Conservation (phyloP, 2,329 filamentous ascomycete species). For the Orbilia ellipsospora region DNA sequence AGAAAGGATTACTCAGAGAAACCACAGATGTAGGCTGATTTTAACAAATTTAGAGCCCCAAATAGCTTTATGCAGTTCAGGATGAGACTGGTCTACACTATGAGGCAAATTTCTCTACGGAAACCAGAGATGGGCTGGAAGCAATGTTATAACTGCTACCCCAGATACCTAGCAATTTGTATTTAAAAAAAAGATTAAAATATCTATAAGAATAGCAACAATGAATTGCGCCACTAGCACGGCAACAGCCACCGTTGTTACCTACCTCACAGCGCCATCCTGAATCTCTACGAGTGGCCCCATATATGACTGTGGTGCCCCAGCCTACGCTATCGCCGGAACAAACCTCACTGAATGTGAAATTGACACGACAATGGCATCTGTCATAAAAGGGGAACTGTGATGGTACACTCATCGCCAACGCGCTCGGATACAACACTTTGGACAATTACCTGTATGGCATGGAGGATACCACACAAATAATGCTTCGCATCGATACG, state of each 20-base stretch:
- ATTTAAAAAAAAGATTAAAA: too few relatives aligned
- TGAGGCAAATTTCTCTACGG: too few relatives aligned
- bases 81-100: too few relatives aligned
- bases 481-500: neutral
- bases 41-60: too few relatives aligned
- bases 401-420: neutral
- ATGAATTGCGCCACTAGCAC: too few relatives aligned
- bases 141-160: too few relatives aligned
- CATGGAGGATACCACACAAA: neutral
- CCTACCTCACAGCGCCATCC: neutral
- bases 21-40: too few relatives aligned
- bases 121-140: too few relatives aligned
- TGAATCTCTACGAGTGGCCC: neutral
- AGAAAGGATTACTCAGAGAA: too few relatives aligned
- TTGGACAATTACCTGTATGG: neutral
- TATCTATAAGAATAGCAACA: too few relatives aligned
- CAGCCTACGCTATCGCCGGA: neutral
- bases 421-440: conserved; percentile 1
- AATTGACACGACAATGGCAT: neutral
- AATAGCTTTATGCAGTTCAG: too few relatives aligned
- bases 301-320: neutral
- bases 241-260: neutral
- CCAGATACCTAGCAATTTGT: too few relatives aligned
- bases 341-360: neutral
- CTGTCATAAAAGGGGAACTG: neutral